Evolutionary conservation across 495 filamentous ascomycete genomes (phyloP).

Genomic region (Thozetella sp.): DNA sequence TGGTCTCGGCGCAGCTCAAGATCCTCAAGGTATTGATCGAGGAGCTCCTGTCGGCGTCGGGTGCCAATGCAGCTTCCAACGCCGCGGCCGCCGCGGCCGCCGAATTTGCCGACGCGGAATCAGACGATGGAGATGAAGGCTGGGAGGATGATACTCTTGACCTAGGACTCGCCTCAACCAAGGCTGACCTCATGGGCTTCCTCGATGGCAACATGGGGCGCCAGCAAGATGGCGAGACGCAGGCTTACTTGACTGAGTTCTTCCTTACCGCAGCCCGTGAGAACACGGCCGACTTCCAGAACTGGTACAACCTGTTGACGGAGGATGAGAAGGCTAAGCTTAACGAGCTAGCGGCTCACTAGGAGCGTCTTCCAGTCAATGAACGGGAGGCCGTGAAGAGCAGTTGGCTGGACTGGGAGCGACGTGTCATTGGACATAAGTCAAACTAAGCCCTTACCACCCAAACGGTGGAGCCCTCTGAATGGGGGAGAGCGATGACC

Average conservation of each 20-base stretch:
- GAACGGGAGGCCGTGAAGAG: not conserved
- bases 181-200: constrained; percentile 79
- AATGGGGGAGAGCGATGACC: not conserved
- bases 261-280: constrained; percentile 69
- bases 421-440: not conserved
- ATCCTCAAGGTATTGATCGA: constrained; percentile 95
- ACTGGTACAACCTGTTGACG: constrained; percentile 69
- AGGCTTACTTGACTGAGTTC: constrained; percentile 79
- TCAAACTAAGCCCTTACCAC: not conserved
- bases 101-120: constrained; percentile 54
- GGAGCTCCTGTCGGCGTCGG: constrained; percentile 72
- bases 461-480: too few relatives aligned
- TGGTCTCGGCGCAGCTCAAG: constrained; percentile 84
- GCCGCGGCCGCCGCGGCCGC: constrained; percentile 57
- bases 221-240: constrained; percentile 88
- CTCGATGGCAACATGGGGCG: constrained; percentile 63
- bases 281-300: constrained; percentile 73
- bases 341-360: constrained; percentile 36
- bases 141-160: constrained; percentile 90
- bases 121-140: constrained; percentile 69
- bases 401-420: not conserved
- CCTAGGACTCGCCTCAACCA: constrained; percentile 64
- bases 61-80: constrained; percentile 32
- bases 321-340: constrained; percentile 77
- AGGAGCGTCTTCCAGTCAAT: not conserved